These are phyloP conservation scores for Allantophomopsis cytisporea DNA, from an alignment of 2,329 filamentous ascomycete species.

Conservation along the genomic window DNA sequence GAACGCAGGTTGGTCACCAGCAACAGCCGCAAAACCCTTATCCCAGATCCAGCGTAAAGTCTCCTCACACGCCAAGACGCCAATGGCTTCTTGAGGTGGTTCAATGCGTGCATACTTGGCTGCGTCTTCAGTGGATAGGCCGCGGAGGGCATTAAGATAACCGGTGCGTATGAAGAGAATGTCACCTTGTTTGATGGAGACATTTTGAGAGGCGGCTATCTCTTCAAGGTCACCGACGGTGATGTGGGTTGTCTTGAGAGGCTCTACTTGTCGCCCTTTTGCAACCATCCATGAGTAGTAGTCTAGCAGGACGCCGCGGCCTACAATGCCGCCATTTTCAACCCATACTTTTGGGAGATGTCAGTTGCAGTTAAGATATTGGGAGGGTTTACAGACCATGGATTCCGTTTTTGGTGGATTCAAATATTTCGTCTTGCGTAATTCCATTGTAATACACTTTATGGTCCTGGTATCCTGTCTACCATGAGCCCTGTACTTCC, in stretches of 20 bases:
- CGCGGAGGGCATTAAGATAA: conserved; percentile 18
- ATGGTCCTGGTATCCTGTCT: conserved; percentile 16
- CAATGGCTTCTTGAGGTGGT: neutral
- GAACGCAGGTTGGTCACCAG: conserved; percentile 26
- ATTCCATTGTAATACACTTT: conserved; percentile 20
- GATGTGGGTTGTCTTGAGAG: conserved; percentile 24
- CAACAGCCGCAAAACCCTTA: conserved; percentile 28
- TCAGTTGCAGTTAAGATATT: conserved; percentile 12
- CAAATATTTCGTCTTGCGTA: conserved; percentile 12
- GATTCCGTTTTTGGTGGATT: conserved; percentile 10
- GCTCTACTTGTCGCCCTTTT: conserved; percentile 39
- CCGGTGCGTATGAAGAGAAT: conserved; percentile 25
- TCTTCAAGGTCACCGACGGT: conserved; percentile 16
- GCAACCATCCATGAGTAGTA: conserved; percentile 41
- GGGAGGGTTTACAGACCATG: conserved; percentile 7
- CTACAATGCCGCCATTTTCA: conserved; percentile 31
- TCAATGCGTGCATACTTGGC: conserved; percentile 9
- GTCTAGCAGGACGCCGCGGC: conserved; percentile 37
- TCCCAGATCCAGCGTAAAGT: conserved; percentile 31
- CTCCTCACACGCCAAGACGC: conserved; percentile 6
- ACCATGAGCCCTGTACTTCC: neutral
- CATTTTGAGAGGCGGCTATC: conserved; percentile 19
- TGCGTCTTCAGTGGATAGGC: conserved; percentile 13
- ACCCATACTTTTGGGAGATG: conserved; percentile 19
- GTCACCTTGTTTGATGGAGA: conserved; percentile 21